Percentiles rank a stretch among this genome's conserved stretches.
Evolutionary conservation across 805 yeast genomes (phyloP).

Genomic region (Peterozyma toletana): DNA sequence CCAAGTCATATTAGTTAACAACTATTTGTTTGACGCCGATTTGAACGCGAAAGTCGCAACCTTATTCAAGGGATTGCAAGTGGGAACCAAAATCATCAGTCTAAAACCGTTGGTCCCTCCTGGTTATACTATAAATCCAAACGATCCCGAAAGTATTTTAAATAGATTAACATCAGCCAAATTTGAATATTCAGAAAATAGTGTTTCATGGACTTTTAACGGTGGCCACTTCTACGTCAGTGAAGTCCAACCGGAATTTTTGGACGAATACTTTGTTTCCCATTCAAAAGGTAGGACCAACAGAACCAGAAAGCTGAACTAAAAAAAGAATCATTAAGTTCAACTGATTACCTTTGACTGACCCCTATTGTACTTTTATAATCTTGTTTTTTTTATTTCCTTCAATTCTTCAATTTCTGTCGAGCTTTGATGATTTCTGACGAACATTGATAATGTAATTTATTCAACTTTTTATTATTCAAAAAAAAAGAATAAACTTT

Average conservation of each 20-base stretch:
- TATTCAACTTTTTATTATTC: too few relatives aligned
- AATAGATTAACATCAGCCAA: slow-evolving; percentile 60
- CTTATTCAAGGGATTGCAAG: slow-evolving; percentile 53
- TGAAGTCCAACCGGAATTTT: slow-evolving; percentile 40
- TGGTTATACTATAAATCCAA: slow-evolving; percentile 56
- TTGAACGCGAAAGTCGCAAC: slow-evolving; percentile 63
- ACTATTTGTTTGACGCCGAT: slow-evolving; percentile 74
- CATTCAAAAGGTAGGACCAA: slow-evolving; percentile 5
- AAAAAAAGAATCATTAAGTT: background rate
- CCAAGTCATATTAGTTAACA: slow-evolving; percentile 73
- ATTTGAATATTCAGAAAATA: slow-evolving; percentile 54
- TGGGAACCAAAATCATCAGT: slow-evolving; percentile 75
- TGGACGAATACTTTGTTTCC: slow-evolving; percentile 22
- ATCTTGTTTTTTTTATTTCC: too few relatives aligned
- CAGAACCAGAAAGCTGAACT: slow-evolving; percentile 2
- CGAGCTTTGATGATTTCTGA: too few relatives aligned
- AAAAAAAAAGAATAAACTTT: too few relatives aligned
- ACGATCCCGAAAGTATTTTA: slow-evolving; percentile 47
- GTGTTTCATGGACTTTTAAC: slow-evolving; percentile 89
- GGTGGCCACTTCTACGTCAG: slow-evolving; percentile 76
- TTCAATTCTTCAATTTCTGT: too few relatives aligned
- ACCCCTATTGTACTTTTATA: too few relatives aligned
- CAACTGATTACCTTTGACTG: too few relatives aligned
- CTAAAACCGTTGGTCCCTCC: slow-evolving; percentile 75
- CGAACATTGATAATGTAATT: too few relatives aligned